Evolutionary conservation across 2,329 filamentous ascomycete genomes (phyloP).

Genomic region (Exophiala aquamarina): DNA sequence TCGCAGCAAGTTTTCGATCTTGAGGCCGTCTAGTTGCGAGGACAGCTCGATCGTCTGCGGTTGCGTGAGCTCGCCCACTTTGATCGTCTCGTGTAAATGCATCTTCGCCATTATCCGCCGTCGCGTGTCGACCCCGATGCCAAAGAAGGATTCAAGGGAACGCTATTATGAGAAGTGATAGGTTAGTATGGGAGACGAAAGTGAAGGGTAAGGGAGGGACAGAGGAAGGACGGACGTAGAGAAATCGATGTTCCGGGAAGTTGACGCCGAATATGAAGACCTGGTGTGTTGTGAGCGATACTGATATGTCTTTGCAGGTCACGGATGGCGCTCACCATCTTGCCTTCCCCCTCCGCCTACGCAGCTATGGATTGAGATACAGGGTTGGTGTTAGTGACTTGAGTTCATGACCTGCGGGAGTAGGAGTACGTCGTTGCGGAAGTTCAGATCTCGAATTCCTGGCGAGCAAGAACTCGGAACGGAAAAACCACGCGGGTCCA

Average conservation of each 20-base stretch:
- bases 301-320: too few species aligned
- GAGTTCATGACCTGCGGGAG: too few species aligned
- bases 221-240: slow-evolving; percentile 61
- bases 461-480: too few species aligned
- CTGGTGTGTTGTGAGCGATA: too few species aligned
- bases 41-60: slow-evolving; percentile 80
- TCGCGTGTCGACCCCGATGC: slow-evolving; percentile 70
- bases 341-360: too few species aligned
- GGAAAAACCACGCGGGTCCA: too few species aligned
- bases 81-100: slow-evolving; percentile 80
- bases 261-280: slow-evolving; percentile 84
- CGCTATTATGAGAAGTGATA: slow-evolving; percentile 32
- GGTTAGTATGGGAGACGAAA: slow-evolving; percentile 10
- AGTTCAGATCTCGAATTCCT: too few species aligned
- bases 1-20: slow-evolving; percentile 84
- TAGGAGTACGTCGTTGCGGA: too few species aligned
- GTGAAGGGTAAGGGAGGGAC: background rate
- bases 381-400: too few species aligned
- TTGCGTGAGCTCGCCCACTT: slow-evolving; percentile 70
- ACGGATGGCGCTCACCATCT: too few species aligned
- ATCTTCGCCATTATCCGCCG: slow-evolving; percentile 81
- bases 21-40: slow-evolving; percentile 85
- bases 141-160: slow-evolving; percentile 79
- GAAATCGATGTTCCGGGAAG: slow-evolving; percentile 79
- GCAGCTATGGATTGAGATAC: too few species aligned